Conservation (phyloP, 495 filamentous ascomycete genomes). For the Venustampulla echinocandica region DNA sequence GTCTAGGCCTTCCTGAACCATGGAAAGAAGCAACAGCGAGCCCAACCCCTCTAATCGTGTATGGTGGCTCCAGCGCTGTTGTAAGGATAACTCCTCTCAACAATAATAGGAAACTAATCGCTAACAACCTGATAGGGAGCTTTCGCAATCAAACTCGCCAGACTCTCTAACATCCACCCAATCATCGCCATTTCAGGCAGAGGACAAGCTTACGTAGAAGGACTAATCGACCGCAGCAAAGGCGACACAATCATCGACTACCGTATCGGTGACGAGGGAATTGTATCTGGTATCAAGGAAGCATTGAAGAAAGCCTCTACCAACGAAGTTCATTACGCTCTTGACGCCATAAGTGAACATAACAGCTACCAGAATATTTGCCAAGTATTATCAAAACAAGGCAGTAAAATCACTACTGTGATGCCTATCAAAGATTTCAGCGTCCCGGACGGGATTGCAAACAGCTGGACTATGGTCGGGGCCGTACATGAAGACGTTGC, state of each 20-base stretch:
- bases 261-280: constrained; percentile 47
- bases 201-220: constrained; percentile 48
- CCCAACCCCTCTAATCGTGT: constrained; percentile 44
- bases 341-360: constrained; percentile 53
- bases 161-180: constrained; percentile 62
- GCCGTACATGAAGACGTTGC: constrained; percentile 34
- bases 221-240: constrained; percentile 50
- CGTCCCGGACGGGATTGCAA: constrained; percentile 28
- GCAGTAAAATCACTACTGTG: constrained; percentile 47
- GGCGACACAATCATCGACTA: constrained; percentile 71
- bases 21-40: constrained; percentile 44
- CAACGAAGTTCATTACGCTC: constrained; percentile 36
- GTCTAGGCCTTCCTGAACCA: constrained; percentile 53
- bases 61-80: constrained; percentile 57
- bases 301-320: constrained; percentile 33
- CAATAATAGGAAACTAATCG: background rate
- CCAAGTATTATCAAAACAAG: constrained; percentile 33
- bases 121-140: constrained; percentile 32
- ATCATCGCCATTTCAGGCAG: constrained; percentile 60
- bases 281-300: constrained; percentile 41
- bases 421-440: constrained; percentile 32
- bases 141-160: constrained; percentile 60
- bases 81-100: constrained; percentile 3
- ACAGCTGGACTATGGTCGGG: constrained; percentile 38
- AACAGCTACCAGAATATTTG: constrained; percentile 36